Evolutionary conservation across 768 basidiomycete species (phyloP).

Genomic region (Atractiella rhizophila): DNA sequence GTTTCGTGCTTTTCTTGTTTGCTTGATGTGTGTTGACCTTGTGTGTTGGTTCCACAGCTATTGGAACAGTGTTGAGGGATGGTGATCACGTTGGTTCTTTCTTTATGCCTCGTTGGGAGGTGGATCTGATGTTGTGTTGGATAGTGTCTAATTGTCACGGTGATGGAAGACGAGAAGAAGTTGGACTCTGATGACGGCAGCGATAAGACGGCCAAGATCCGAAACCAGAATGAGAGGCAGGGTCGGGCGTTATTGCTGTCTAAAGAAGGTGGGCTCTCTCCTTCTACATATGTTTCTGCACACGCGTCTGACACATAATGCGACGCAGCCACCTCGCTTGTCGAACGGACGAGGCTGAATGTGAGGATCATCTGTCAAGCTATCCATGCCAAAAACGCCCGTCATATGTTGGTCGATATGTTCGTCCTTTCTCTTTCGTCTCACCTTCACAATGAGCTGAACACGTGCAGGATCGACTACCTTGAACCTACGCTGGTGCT

Average conservation of each 20-base stretch:
- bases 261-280: slow-evolving; percentile 29
- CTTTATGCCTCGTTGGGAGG: not conserved
- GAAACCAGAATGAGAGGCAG: slow-evolving; percentile 65
- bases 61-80: slow-evolving; percentile 79
- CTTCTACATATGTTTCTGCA: not conserved
- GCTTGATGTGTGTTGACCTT: not conserved
- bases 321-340: slow-evolving; percentile 40
- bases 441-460: not conserved
- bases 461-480: slow-evolving; percentile 13
- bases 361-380: slow-evolving; percentile 77
- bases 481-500: slow-evolving; percentile 17
- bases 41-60: too few species aligned
- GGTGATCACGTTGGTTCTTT: slow-evolving; percentile 42
- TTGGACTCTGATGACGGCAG: slow-evolving; percentile 27
- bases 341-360: slow-evolving; percentile 72
- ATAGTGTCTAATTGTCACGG: slow-evolving; percentile 47
- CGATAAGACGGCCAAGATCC: slow-evolving; percentile 34
- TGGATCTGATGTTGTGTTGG: not conserved
- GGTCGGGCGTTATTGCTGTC: slow-evolving; percentile 63
- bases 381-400: slow-evolving; percentile 13
- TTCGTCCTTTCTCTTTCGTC: too few species aligned
- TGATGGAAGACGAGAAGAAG: slow-evolving; percentile 78
- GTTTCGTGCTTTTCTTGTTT: not conserved
- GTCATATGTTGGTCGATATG: slow-evolving; percentile 19
- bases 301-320: not conserved